Evolutionary conservation across 257 asterid species (phyloP).

Genomic region (Solanum etuberosum): DNA sequence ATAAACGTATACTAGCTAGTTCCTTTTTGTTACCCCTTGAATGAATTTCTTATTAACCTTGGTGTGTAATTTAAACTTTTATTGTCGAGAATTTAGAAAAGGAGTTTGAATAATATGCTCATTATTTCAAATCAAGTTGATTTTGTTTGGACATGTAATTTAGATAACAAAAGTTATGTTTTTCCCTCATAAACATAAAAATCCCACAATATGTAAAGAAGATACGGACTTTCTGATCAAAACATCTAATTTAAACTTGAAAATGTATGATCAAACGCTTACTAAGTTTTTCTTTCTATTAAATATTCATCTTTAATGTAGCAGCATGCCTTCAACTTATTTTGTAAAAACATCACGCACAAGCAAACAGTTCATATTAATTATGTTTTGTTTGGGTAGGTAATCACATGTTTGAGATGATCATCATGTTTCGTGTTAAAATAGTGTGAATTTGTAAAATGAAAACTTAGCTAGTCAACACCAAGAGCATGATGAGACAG

Average conservation of each 20-base stretch:
- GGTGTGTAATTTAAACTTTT: neutral
- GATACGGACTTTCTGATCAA: neutral
- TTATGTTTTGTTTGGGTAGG: neutral
- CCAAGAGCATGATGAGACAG: neutral
- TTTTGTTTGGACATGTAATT: neutral
- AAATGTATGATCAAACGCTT: neutral
- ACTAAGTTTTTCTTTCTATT: neutral
- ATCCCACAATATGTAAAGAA: neutral
- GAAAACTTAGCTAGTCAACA: neutral
- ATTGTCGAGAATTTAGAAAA: neutral
- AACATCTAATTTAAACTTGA: neutral
- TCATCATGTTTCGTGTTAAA: neutral
- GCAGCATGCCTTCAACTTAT: neutral
- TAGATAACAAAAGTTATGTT: neutral
- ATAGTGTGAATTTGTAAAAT: neutral
- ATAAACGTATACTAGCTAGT: no score
- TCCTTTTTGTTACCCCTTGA: no score
- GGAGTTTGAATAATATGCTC: neutral
- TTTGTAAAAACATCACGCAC: neutral
- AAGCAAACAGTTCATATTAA: neutral
- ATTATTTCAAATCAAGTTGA: neutral
- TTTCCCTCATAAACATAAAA: neutral
- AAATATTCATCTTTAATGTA: neutral
- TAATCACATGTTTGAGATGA: neutral
- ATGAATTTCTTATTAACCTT: neutral